phyloP scores from a whole-genome alignment of 352 stramenopile genomes.

The Thraustochytrium striatum region DNA sequence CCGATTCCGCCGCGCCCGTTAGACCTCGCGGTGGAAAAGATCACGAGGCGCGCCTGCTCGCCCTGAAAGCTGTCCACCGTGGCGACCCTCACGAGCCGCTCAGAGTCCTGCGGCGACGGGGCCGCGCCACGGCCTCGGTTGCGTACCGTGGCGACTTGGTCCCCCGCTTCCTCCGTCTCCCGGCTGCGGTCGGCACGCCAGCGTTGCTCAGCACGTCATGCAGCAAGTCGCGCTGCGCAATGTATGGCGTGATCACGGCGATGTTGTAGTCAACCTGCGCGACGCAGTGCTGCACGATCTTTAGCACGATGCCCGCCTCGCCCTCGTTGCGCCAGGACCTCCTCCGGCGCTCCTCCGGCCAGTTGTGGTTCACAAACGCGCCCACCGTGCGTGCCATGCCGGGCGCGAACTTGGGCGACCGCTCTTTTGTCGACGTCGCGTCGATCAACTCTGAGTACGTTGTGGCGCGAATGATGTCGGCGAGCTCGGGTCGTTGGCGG shows the following conservation, averaged over 20 bases:
- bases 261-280: not conserved
- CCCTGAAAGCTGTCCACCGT: slow-evolving; percentile 14
- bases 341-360: not conserved
- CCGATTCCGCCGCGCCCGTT: not conserved
- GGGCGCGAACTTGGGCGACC: not conserved
- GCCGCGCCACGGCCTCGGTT: not conserved
- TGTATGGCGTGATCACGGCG: not conserved
- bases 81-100: too few species aligned
- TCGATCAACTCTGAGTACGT: not conserved
- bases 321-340: not conserved
- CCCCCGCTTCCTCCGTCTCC: not conserved
- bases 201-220: not conserved
- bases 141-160: not conserved
- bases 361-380: not conserved
- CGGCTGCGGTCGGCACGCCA: not conserved
- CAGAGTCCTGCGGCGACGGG: too few species aligned
- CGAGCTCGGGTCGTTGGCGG: not conserved
- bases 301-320: not conserved
- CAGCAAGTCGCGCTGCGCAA: not conserved
- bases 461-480: not conserved
- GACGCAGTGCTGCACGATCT: not conserved
- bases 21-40: not conserved
- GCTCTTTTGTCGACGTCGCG: not conserved
- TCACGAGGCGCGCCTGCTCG: not conserved
- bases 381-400: not conserved